Percentiles rank a stretch among this genome's conserved stretches.
phyloP scores from a whole-genome alignment of 805 yeast genomes.

The Candida michaelii region DNA sequence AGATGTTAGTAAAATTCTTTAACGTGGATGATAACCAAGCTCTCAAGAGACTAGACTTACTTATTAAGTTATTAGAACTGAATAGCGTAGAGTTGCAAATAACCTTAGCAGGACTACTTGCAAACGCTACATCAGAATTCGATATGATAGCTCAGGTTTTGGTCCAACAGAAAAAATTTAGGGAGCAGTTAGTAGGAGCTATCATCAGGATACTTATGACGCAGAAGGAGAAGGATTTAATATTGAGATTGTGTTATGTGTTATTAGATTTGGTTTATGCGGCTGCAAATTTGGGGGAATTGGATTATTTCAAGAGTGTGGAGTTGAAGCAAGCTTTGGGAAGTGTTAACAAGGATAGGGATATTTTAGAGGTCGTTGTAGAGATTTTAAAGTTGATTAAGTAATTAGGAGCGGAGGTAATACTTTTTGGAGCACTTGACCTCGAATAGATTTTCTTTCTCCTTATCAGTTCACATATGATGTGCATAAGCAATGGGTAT shows the following conservation, averaged over 20 bases:
- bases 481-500: too few relatives aligned
- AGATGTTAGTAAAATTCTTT: slow-evolving; percentile 55
- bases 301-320: slow-evolving; percentile 1
- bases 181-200: slow-evolving; percentile 19
- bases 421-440: too few relatives aligned
- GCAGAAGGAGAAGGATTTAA: slow-evolving; percentile 28
- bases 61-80: slow-evolving; percentile 36
- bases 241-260: slow-evolving; percentile 27
- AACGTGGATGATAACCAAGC: slow-evolving; percentile 42
- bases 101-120: slow-evolving; percentile 37
- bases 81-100: slow-evolving; percentile 28
- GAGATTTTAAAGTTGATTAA: slow-evolving; percentile 15
- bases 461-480: too few relatives aligned
- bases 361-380: slow-evolving; percentile 11
- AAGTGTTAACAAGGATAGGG: slow-evolving; percentile 5
- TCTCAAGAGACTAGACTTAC: slow-evolving; percentile 26
- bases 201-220: slow-evolving; percentile 21
- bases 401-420: too few relatives aligned
- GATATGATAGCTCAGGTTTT: slow-evolving; percentile 34
- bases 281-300: slow-evolving; percentile 7
- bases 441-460: too few relatives aligned
- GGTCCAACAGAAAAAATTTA: slow-evolving; percentile 16
- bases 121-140: slow-evolving; percentile 40
- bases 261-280: slow-evolving; percentile 14
- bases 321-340: slow-evolving; percentile 9